Conservation (phyloP, 108 stramenopile genomes). For the Schizochytrium sp. region DNA sequence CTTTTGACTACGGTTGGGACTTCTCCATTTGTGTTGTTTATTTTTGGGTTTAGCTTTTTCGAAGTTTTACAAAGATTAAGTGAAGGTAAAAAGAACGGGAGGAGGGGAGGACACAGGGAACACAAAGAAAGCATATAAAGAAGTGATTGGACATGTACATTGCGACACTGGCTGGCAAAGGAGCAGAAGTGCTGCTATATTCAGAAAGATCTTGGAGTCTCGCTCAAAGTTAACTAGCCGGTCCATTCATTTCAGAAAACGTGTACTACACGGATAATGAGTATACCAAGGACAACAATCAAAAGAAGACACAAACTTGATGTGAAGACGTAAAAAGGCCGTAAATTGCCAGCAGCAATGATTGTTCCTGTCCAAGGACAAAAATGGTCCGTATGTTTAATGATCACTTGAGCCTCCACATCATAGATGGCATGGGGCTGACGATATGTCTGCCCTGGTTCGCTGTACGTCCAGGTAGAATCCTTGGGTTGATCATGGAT, state of each 20-base stretch:
- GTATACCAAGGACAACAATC: background rate
- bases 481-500: slow-evolving; percentile 66
- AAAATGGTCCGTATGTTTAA: slow-evolving; percentile 67
- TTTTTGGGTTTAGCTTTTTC: too few species aligned
- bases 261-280: background rate
- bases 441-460: slow-evolving; percentile 84
- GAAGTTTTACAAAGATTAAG: too few species aligned
- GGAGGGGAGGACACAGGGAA: too few species aligned
- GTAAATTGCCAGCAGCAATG: slow-evolving; percentile 85
- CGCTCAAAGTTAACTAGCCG: background rate
- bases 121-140: too few species aligned
- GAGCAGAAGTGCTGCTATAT: background rate
- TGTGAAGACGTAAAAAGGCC: slow-evolving; percentile 82
- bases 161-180: too few species aligned
- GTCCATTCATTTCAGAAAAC: background rate
- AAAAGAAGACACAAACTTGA: slow-evolving; percentile 57
- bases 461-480: slow-evolving; percentile 81
- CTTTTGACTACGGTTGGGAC: too few species aligned
- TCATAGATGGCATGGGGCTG: slow-evolving; percentile 84
- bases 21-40: too few species aligned
- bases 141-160: too few species aligned
- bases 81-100: too few species aligned
- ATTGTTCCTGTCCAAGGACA: slow-evolving; percentile 84
- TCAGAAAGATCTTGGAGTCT: background rate
- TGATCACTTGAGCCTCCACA: slow-evolving; percentile 84